Evolutionary conservation across 306 rosid species (phyloP), one percentile per base, ranked within the genome.

Genomic region (Sindora glabra): DNA sequence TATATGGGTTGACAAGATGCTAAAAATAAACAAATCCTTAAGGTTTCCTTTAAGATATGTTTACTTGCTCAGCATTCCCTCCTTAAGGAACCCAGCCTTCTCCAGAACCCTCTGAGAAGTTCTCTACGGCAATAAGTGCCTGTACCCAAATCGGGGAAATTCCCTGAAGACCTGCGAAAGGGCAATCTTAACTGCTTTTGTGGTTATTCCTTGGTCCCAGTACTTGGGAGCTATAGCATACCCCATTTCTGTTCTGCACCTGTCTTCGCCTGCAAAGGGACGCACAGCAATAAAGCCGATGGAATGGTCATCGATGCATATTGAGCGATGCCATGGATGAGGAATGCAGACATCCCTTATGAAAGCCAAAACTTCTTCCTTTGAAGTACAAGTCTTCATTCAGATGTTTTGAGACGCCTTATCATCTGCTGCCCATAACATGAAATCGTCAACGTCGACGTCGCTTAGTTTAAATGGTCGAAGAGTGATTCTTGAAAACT

Each of bases 41-140:
- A 79, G 9, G 2, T 25, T 48, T 6, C 84, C 91, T 59, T 75
- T 79, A 2, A 75, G 2, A 25, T 32, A 65, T 1, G 53, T n/a
- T 46, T 70, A 86, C 50, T 77, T 81, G 53, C 89, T 77, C 10
- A 86, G 67, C 19, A 76, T 46, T 11, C 89, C 97, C 71, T 81
- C 95, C 56, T 32, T 71, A 41, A 45, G 73, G 55, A 86, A 77
- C 42, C 95, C 97, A 14, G 12, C 64, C 62, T 81, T 89, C 60
- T 86, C 86, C 42, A 89, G 15, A 1, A 89, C 91, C 79, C 81
- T 81, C 11, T 77, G 86, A 17, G 92, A 86, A 17, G 81, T 89
- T 81, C 44, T 76, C 80, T 6, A 52, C 21, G 14, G 0, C 11
- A 15, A 50, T 70, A 44, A 65, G 29, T 41, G 83, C 83, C 26